phyloP scores from a whole-genome alignment of 495 filamentous ascomycete genomes.

The Lasiosphaeria ovina region DNA sequence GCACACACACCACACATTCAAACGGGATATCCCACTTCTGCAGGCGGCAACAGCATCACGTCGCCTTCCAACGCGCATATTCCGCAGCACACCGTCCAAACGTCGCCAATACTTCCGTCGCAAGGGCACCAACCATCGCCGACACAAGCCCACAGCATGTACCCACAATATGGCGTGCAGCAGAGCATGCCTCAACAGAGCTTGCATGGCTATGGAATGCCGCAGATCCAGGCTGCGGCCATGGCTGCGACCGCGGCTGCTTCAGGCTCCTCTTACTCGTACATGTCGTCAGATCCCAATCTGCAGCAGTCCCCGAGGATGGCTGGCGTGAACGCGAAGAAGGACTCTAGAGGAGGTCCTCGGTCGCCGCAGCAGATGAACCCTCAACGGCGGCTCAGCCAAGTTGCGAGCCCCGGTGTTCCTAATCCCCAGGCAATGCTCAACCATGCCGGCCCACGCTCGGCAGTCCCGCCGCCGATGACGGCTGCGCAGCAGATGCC shows the following conservation, averaged over 20 bases:
- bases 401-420: conserved; percentile 62
- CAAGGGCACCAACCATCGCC: conserved; percentile 55
- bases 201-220: conserved; percentile 59
- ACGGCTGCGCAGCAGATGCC: conserved; percentile 50
- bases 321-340: conserved; percentile 47
- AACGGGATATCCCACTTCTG: conserved; percentile 49
- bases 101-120: conserved; percentile 62
- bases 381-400: conserved; percentile 57
- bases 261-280: conserved; percentile 58
- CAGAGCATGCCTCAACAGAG: conserved; percentile 48
- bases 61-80: conserved; percentile 53
- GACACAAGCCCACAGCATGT: conserved; percentile 56
- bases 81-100: conserved; percentile 53
- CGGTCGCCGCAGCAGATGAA: conserved; percentile 63
- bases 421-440: conserved; percentile 56
- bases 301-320: conserved; percentile 62
- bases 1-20: conserved; percentile 49
- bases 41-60: conserved; percentile 59
- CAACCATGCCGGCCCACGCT: conserved; percentile 46
- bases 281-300: conserved; percentile 54
- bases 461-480: conserved; percentile 45
- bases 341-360: conserved; percentile 54
- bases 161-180: conserved; percentile 28
- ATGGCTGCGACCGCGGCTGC: conserved; percentile 71
- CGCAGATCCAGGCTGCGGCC: conserved; percentile 60